Evolutionary conservation across 331 rosid species (phyloP), one percentile per base, ranked within the genome.

Genomic region (Malus hybrid): DNA sequence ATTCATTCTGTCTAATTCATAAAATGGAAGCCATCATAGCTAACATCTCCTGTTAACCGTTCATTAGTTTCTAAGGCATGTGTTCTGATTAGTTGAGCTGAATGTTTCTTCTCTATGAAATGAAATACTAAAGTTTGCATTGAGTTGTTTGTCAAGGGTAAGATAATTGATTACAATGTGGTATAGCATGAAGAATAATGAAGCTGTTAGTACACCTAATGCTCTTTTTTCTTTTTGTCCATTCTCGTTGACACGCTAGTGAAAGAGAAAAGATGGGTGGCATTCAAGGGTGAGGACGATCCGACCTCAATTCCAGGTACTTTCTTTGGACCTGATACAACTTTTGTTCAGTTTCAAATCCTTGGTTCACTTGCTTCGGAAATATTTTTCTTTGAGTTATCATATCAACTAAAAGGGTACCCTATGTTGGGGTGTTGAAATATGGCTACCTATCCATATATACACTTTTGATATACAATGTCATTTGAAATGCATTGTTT

Each of bases 181-280:
- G n/a, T 34, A 65, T 65, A 34, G 22, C 33, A 8, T 69, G 19
- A 57, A 65, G 36, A 11, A 31, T 48, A 48, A 22, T 22, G 36
- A 19, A 61, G 29, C 60, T 65, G n/a, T 57, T 29, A 52, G 54
- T 76, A 20, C 29, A n/a, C 31, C 79, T 86, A 65, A 84, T 83
- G 79, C 22, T 79, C 46, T 56, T 67, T 19, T 6, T 55, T 36
- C 44, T 9, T 36, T 8, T 36, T 36, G 44, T 36, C 19, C 24
- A 11, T 6, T 67, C 54, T 29, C 31, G n/a, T 69, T 79, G 71
- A 69, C 75, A 73, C 80, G 63, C 65, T 29, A 92, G 99, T 89
- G 93, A 95, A 95, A 83, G 97, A 95, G 84, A 92, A 95, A 82
- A 90, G 99, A 80, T 95, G 99, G 99, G 97, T 89, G 80, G 22